Conservation (phyloP, 805 yeast genomes). For the Candida mattraensis region DNA sequence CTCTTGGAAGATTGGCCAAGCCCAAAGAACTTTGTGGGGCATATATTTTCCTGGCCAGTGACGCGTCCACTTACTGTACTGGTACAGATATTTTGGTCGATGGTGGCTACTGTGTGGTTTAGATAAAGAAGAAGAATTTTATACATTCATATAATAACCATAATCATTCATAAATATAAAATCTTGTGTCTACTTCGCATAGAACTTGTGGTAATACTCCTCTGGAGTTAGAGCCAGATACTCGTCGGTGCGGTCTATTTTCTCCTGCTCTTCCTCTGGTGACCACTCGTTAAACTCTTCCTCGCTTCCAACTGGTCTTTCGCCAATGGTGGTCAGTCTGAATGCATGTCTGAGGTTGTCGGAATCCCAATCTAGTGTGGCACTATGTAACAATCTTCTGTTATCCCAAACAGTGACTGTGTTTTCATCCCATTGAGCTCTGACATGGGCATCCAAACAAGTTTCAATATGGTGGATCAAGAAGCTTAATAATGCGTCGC, state of each 20-base stretch:
- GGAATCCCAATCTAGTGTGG: constrained; percentile 69
- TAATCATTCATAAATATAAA: neutral
- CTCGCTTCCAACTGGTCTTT: constrained; percentile 50
- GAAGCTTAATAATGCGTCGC: constrained; percentile 57
- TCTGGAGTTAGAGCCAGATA: constrained; percentile 17
- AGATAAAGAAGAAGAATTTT: neutral
- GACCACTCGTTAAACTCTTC: constrained; percentile 35
- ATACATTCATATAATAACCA: neutral
- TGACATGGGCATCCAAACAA: constrained; percentile 59
- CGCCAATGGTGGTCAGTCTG: constrained; percentile 72
- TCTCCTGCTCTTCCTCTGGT: constrained; percentile 28
- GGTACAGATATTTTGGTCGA: constrained; percentile 78
- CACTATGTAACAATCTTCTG: constrained; percentile 68
- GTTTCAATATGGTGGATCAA: constrained; percentile 52
- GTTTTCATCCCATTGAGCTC: constrained; percentile 70
- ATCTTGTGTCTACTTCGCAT: constrained; percentile 1
- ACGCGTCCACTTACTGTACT: constrained; percentile 77
- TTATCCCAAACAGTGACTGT: constrained; percentile 81
- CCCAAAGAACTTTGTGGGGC: constrained; percentile 80
- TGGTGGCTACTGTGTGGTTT: constrained; percentile 69
- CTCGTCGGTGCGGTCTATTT: constrained; percentile 18
- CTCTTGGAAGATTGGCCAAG: constrained; percentile 73
- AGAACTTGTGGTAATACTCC: constrained; percentile 20
- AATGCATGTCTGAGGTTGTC: constrained; percentile 70
- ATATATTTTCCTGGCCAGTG: constrained; percentile 74